Percentiles rank a stretch among this genome's conserved stretches.
These are phyloP conservation scores for Cryptococcus sp. DNA, from an alignment of 1,284 basidiomycete genomes.

Conservation along the genomic window DNA sequence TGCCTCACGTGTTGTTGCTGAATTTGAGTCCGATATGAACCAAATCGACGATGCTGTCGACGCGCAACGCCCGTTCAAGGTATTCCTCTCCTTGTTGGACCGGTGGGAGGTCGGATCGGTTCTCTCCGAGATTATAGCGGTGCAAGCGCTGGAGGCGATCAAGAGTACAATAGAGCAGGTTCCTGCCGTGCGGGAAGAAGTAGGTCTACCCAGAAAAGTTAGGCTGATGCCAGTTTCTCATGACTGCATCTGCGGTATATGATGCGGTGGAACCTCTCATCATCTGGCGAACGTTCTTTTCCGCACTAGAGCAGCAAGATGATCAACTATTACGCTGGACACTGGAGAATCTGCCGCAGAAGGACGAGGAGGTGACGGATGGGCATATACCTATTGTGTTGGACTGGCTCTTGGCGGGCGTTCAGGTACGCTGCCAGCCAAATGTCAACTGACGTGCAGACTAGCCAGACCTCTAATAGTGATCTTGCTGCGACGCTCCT, in stretches of 20 bases:
- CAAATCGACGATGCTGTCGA: conserved; percentile 40
- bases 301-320: conserved; percentile 49
- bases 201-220: too few species aligned
- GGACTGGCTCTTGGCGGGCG: conserved; percentile 9
- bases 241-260: conserved; percentile 84
- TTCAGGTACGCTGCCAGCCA: conserved; percentile 6
- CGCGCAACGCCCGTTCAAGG: conserved; percentile 78
- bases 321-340: conserved; percentile 47
- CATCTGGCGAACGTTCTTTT: conserved; percentile 72
- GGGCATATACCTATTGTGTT: conserved; percentile 27
- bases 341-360: conserved; percentile 46
- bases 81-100: conserved; percentile 90
- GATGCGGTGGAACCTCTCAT: conserved; percentile 86
- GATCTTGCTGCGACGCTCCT: background rate
- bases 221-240: conserved; percentile 56
- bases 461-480: background rate
- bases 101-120: conserved; percentile 91
- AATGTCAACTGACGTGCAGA: background rate
- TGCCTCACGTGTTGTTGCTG: background rate
- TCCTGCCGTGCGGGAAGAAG: conserved; percentile 7
- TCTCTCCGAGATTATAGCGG: conserved; percentile 69
- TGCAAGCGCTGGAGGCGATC: conserved; percentile 55
- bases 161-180: conserved; percentile 6
- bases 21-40: conserved; percentile 14
- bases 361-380: conserved; percentile 48